A percentile compares a stretch with the other conserved stretches of the same genome.
Evolutionary conservation across 1,284 basidiomycete species (phyloP).

Genomic region (Irpex sp.): DNA sequence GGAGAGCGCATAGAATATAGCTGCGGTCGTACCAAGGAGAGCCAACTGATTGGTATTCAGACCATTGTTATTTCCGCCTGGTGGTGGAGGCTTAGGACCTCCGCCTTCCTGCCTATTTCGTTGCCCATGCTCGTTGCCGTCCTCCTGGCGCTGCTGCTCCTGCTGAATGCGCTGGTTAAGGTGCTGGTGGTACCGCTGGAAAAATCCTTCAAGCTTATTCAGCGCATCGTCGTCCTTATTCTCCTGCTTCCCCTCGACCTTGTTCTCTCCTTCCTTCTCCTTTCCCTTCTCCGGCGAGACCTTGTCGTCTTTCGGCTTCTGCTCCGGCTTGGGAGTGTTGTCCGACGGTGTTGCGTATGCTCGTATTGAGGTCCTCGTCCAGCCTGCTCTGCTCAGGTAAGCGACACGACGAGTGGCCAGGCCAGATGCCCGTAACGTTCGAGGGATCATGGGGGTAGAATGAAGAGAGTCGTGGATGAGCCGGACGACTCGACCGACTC

Average conservation of each 20-base stretch:
- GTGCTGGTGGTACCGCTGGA: slow-evolving; percentile 68
- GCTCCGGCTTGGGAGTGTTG: slow-evolving; percentile 23
- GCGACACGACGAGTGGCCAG: slow-evolving; percentile 32
- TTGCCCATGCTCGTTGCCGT: slow-evolving; percentile 1
- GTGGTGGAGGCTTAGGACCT: slow-evolving; percentile 24
- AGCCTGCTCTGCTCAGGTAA: slow-evolving; percentile 27
- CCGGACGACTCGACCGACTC: slow-evolving; percentile 11
- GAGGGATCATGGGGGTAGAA: slow-evolving; percentile 36
- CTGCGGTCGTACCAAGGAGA: slow-evolving; percentile 53
- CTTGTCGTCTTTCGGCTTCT: slow-evolving; percentile 27
- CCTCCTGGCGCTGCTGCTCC: slow-evolving; percentile 7
- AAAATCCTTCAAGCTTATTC: slow-evolving; percentile 75
- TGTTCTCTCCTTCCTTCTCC: slow-evolving; percentile 25
- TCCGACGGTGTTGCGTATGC: slow-evolving; percentile 41
- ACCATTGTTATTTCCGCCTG: slow-evolving; percentile 45
- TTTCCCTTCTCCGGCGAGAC: slow-evolving; percentile 31
- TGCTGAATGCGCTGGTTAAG: slow-evolving; percentile 22
- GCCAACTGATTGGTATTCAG: slow-evolving; percentile 60
- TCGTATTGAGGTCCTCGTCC: slow-evolving; percentile 26
- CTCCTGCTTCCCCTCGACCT: slow-evolving; percentile 2
- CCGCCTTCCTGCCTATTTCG: slow-evolving; percentile 17
- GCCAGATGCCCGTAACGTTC: slow-evolving; percentile 37
- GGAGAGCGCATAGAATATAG: slow-evolving; percentile 69
- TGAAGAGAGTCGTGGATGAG: slow-evolving; percentile 9
- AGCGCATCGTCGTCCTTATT: slow-evolving; percentile 30